A percentile compares a stretch with the other conserved stretches of the same genome.
phyloP scores from a whole-genome alignment of 202 grass and related monocot species.

The Musa balbisiana region DNA sequence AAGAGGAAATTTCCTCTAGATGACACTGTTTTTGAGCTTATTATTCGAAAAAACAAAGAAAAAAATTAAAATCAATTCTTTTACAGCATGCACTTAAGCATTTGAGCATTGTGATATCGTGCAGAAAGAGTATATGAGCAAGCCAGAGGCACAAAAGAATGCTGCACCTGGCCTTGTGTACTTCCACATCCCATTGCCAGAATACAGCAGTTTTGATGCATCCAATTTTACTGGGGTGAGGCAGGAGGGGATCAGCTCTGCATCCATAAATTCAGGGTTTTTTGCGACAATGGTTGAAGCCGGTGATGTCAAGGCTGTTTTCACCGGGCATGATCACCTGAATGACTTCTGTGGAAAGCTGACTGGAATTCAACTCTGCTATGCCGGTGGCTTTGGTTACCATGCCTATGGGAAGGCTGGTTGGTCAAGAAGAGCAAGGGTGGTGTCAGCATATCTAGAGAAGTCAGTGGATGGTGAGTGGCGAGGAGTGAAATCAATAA shows the following conservation, averaged over 20 bases:
- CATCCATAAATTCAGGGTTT: slow-evolving; percentile 88
- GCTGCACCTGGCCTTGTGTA: slow-evolving; percentile 66
- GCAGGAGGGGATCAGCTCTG: slow-evolving; percentile 80
- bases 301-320: slow-evolving; percentile 78
- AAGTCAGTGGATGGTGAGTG: slow-evolving; percentile 52
- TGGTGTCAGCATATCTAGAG: slow-evolving; percentile 72
- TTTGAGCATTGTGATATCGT: slow-evolving; percentile 2
- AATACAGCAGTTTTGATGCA: slow-evolving; percentile 57
- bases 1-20: neutral
- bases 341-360: slow-evolving; percentile 91
- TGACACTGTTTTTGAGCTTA: neutral
- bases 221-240: slow-evolving; percentile 72
- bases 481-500: slow-evolving; percentile 84
- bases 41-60: neutral
- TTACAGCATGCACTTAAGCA: neutral
- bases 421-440: slow-evolving; percentile 86
- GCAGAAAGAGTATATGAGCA: slow-evolving; percentile 52
- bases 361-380: slow-evolving; percentile 65
- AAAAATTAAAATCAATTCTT: neutral
- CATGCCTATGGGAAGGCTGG: slow-evolving; percentile 91
- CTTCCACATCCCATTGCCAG: slow-evolving; percentile 93
- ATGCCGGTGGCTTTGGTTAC: slow-evolving; percentile 90
- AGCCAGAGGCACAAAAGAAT: slow-evolving; percentile 47
- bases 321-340: slow-evolving; percentile 79
- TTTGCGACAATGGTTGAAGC: slow-evolving; percentile 87